Conservation (phyloP, 1,284 basidiomycete genomes). For the Volvariella volvacea region DNA sequence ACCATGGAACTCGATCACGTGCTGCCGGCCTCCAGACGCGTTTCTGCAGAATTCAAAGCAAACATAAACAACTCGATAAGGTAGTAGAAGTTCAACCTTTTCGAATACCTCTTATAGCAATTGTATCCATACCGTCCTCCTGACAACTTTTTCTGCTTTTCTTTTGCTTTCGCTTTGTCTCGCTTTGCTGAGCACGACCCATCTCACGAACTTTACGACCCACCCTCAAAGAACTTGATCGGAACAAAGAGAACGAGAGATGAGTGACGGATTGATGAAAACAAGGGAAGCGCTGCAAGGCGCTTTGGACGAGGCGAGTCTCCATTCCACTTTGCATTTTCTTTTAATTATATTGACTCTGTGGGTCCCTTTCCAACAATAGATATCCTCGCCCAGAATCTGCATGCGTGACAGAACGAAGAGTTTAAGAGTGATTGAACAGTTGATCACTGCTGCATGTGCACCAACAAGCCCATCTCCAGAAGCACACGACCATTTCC, state of each 20-base stretch:
- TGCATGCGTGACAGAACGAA: no score
- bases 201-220: no score
- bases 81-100: no score
- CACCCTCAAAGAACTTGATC: no score
- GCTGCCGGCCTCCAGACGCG: neutral
- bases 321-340: neutral
- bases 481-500: conserved; percentile 45
- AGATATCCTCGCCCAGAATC: no score
- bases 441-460: conserved; percentile 50
- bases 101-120: no score
- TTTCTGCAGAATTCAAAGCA: no score
- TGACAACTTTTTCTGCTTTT: no score
- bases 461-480: conserved; percentile 21
- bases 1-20: neutral
- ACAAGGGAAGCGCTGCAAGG: conserved; percentile 48
- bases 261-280: conserved; percentile 20
- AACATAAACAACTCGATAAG: no score
- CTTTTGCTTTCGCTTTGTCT: no score
- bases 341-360: neutral
- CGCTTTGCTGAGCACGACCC: no score
- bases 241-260: conserved; percentile 7
- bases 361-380: neutral
- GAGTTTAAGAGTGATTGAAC: conserved; percentile 33
- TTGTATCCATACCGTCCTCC: no score
- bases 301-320: conserved; percentile 58